phyloP scores from a whole-genome alignment of 495 filamentous ascomycete species.

The Aspergillus wentii region DNA sequence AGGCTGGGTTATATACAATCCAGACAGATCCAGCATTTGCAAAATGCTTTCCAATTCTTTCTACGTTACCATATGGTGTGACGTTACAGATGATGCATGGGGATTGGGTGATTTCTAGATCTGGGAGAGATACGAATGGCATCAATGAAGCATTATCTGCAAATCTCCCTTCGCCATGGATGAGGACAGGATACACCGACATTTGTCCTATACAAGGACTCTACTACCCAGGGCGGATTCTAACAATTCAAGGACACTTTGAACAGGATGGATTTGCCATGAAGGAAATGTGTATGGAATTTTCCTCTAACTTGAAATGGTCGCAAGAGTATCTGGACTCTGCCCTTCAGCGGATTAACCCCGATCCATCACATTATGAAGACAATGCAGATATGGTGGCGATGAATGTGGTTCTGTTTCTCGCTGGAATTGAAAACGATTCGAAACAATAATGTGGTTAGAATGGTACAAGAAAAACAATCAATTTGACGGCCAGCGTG shows the following conservation, averaged over 20 bases:
- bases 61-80: constrained; percentile 14
- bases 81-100: constrained; percentile 36
- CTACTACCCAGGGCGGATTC: constrained; percentile 24
- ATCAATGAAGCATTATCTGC: too few species aligned
- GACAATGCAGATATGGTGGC: too few species aligned
- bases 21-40: constrained; percentile 19
- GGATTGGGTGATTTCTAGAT: constrained; percentile 24
- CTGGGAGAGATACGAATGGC: constrained; percentile 17
- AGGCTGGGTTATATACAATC: constrained; percentile 28
- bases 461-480: too few species aligned
- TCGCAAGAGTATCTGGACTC: too few species aligned
- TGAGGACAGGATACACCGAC: constrained; percentile 26
- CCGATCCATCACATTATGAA: too few species aligned
- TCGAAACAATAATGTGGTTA: too few species aligned
- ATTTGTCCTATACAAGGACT: constrained; percentile 37
- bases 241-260: constrained; percentile 34
- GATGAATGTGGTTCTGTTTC: too few species aligned
- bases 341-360: too few species aligned
- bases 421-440: too few species aligned
- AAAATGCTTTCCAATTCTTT: constrained; percentile 13
- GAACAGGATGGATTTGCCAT: constrained; percentile 33
- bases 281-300: constrained; percentile 25
- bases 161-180: constrained; percentile 22
- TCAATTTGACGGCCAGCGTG: too few species aligned
- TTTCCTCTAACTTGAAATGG: neutral